phyloP scores from a whole-genome alignment of 1,284 basidiomycete species.

The Chalciporus sp. region DNA sequence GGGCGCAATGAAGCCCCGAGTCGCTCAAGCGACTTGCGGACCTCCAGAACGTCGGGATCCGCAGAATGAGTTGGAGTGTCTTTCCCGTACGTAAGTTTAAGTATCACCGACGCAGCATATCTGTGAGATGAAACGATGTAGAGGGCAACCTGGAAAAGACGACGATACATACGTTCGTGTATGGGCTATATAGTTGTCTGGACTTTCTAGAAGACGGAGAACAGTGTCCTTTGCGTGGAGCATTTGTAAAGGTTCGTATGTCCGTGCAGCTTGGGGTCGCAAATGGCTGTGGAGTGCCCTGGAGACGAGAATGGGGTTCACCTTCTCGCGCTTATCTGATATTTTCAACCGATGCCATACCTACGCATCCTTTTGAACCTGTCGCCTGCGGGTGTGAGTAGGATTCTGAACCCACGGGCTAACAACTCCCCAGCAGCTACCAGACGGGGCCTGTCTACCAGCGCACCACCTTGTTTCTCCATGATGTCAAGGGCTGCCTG shows the following conservation, averaged over 20 bases:
- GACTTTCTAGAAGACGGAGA: conserved; percentile 3
- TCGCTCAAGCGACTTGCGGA: background rate
- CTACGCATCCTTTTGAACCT: conserved; percentile 9
- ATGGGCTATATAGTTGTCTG: conserved; percentile 4
- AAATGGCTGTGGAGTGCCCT: conserved; percentile 11
- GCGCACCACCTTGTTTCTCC: conserved; percentile 21
- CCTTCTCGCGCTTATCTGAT: no score
- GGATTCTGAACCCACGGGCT: conserved; percentile 1
- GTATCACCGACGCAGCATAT: conserved; percentile 29
- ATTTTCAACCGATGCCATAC: background rate
- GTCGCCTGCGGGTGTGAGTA: conserved; percentile 6
- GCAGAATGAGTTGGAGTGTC: conserved; percentile 13
- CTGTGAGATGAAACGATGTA: conserved; percentile 17
- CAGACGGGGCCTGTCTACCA: conserved; percentile 20
- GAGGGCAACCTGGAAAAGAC: no score
- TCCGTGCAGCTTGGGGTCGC: conserved; percentile 9
- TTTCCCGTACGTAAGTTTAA: conserved; percentile 21
- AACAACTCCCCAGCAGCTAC: conserved; percentile 15
- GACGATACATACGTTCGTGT: background rate
- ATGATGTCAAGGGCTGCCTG: conserved; percentile 15
- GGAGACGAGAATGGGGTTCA: background rate
- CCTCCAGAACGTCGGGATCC: conserved; percentile 1
- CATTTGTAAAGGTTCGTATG: conserved; percentile 7
- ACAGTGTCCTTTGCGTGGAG: conserved; percentile 2
- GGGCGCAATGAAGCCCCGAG: background rate